These are phyloP conservation scores for Rhizopogon vulgaris DNA, from an alignment of 768 basidiomycete species.

Conservation along the genomic window DNA sequence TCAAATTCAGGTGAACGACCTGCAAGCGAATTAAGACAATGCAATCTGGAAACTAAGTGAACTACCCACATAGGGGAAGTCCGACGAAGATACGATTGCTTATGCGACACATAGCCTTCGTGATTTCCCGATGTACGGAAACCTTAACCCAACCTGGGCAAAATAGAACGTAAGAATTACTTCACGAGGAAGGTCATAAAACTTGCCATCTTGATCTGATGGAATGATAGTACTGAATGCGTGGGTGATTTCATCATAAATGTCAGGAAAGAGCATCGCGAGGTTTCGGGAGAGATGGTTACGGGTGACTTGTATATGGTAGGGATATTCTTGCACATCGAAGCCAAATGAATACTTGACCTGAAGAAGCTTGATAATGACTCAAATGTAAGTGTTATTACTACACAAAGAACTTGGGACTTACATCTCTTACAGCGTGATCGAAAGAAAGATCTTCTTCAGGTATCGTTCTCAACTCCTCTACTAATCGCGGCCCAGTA, in stretches of 20 bases:
- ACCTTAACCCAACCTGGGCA: slow-evolving; percentile 25
- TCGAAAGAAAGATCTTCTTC: slow-evolving; percentile 40
- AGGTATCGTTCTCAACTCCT: slow-evolving; percentile 45
- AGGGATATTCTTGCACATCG: slow-evolving; percentile 26
- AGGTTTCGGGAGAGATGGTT: slow-evolving; percentile 29
- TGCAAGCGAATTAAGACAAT: slow-evolving; percentile 11
- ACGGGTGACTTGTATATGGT: slow-evolving; percentile 29
- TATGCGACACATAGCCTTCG: slow-evolving; percentile 28
- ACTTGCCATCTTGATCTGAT: slow-evolving; percentile 13
- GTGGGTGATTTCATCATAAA: slow-evolving; percentile 28
- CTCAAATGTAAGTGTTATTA: slow-evolving; percentile 4
- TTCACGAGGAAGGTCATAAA: slow-evolving; percentile 4
- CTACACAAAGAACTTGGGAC: slow-evolving; percentile 6
- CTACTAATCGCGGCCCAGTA: slow-evolving; percentile 34
- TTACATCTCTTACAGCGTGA: slow-evolving; percentile 35
- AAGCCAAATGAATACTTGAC: slow-evolving; percentile 32
- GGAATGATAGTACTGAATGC: slow-evolving; percentile 26
- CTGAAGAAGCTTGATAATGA: slow-evolving; percentile 26
- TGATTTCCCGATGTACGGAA: slow-evolving; percentile 19
- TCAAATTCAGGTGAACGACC: slow-evolving; percentile 32
- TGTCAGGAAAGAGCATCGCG: slow-evolving; percentile 23
- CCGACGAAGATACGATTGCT: slow-evolving; percentile 40
- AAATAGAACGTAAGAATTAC: slow-evolving; percentile 3
- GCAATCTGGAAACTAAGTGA: background rate
- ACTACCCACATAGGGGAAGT: slow-evolving; percentile 27